Conservation (phyloP, 2,329 filamentous ascomycete species). For the Penicillium sclerotiorum region DNA sequence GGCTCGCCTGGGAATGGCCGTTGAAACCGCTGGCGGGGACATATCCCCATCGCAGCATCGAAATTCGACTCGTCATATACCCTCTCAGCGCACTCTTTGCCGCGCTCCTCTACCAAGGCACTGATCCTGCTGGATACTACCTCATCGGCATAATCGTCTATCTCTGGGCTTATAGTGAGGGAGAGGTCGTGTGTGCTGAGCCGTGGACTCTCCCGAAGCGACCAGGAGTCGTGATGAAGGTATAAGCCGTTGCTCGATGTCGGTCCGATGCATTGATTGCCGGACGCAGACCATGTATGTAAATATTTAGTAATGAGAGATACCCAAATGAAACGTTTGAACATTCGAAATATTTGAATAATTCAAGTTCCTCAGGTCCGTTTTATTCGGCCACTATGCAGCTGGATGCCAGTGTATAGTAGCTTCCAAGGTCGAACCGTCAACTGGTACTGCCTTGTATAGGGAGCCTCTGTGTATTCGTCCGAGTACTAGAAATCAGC, state of each 20-base stretch:
- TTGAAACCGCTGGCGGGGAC: constrained; percentile 75
- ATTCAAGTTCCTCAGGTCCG: too few species aligned
- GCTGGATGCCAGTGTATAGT: too few species aligned
- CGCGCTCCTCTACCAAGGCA: constrained; percentile 84
- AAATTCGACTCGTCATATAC: constrained; percentile 78
- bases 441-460: too few species aligned
- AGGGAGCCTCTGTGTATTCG: too few species aligned
- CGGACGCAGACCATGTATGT: constrained; percentile 21
- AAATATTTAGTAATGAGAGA: constrained; percentile 14
- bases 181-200: constrained; percentile 81
- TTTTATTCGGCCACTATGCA: too few species aligned
- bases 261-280: constrained; percentile 12
- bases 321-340: not conserved
- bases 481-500: too few species aligned
- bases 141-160: constrained; percentile 82
- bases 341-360: too few species aligned
- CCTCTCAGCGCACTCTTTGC: constrained; percentile 76
- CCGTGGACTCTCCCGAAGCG: constrained; percentile 71
- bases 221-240: constrained; percentile 29
- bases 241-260: constrained; percentile 26
- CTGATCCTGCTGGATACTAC: constrained; percentile 91
- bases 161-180: constrained; percentile 96
- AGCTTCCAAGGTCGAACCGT: too few species aligned
- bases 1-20: constrained; percentile 90
- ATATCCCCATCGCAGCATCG: constrained; percentile 80